phyloP scores from a whole-genome alignment of 148 eudicot species.

The Rhododendron griersonianum region DNA sequence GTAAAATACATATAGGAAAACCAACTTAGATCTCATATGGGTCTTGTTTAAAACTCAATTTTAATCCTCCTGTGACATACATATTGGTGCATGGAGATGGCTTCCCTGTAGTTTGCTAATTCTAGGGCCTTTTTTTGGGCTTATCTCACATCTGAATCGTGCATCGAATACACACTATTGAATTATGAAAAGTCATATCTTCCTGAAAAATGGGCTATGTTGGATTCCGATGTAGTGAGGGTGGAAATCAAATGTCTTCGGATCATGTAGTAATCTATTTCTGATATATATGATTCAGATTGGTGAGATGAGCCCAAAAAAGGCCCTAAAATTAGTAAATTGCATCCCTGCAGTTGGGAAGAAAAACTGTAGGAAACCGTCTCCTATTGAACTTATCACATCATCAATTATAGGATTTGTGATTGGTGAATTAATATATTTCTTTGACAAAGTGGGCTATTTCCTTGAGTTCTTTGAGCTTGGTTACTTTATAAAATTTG shows the following conservation, averaged over 20 bases:
- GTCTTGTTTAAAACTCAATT: not conserved
- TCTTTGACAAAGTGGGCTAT: too few relatives aligned
- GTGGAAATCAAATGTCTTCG: not conserved
- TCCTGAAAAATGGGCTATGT: not conserved
- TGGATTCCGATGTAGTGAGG: not conserved
- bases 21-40: not conserved
- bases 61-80: not conserved
- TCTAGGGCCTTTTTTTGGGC: not conserved
- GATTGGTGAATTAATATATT: too few relatives aligned
- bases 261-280: not conserved
- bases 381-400: not conserved
- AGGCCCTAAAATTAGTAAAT: not conserved
- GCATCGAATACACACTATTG: too few relatives aligned
- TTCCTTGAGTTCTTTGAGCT: too few relatives aligned
- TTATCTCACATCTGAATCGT: not conserved
- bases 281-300: not conserved
- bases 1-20: not conserved
- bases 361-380: not conserved
- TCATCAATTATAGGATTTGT: too few relatives aligned
- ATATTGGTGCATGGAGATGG: not conserved
- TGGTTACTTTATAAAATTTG: too few relatives aligned
- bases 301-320: not conserved
- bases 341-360: not conserved
- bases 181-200: too few relatives aligned
- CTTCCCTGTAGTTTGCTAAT: not conserved